Base-by-base conservation (phyloP, 305 asterid species). In the Fraxinus dipetala region DNA sequence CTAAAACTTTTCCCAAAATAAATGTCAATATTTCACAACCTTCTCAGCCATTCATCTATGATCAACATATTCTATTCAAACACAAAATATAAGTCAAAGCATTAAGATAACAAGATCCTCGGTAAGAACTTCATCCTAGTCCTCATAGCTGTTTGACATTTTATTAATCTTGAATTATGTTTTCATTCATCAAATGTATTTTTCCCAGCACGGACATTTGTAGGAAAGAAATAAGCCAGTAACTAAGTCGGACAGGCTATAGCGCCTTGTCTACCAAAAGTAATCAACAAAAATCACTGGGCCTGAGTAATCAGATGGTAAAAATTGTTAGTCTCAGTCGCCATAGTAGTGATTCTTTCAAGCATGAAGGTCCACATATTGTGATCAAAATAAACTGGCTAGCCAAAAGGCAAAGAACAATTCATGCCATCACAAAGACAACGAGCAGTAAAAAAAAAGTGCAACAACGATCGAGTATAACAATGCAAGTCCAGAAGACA, bases 31-130 rank as follows among this genome's bases (percentile, higher is more conserved):
- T 70, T 14, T n/a, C n/a, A 45, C 20, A 80, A 11, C 43, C 76
- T 34, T 78, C 32, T 32, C 69, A 74, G 30, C 34, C 36, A 69
- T 61, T 35, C 31, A 56, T 22, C 40, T 65, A 36, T 28, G 56
- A 28, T 54, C 30, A 31, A 22, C 78, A 35, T 6, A 2, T 28
- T 28, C 78, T 63, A 76, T 83, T 80, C 40, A 69, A 1, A 14
- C 30, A 80, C 80, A 73, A 9, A 48, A 45, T 28, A 74, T 22
- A 85, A 61, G 54, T 26, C 5, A 80, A 77, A 83, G 73, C 86
- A 73, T 69, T 54, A 48, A 45, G 35, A n/a, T 75, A 56, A 30
- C 78, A 6, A 75, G 79, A 74, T 35, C 51, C 51, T 43, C 16
- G 18, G 51, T 69, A 11, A 77, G 51, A 72, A 59, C 34, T 80